phyloP scores from a whole-genome alignment of 352 stramenopile species.

The Thalassiosira mediterranea region DNA sequence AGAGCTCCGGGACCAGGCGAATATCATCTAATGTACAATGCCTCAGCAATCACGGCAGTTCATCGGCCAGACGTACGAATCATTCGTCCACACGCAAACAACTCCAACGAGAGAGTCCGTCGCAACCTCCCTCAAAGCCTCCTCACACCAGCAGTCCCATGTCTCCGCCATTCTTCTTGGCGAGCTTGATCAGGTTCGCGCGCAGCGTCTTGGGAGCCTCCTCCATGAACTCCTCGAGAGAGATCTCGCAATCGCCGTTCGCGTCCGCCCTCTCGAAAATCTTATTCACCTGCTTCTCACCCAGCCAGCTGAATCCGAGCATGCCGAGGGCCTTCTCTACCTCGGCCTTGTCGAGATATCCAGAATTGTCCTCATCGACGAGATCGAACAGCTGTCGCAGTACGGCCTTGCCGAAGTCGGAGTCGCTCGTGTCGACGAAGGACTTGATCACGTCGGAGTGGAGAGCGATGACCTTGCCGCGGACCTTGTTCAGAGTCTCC shows the following conservation, averaged over 20 bases:
- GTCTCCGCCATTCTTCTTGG: slow-evolving; percentile 81
- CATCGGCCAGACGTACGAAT: too few relatives aligned
- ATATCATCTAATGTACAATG: too few relatives aligned
- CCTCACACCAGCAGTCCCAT: slow-evolving; percentile 76
- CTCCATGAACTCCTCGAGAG: slow-evolving; percentile 69
- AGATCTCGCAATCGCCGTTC: slow-evolving; percentile 65
- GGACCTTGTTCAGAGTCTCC: slow-evolving; percentile 71
- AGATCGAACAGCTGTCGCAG: slow-evolving; percentile 62
- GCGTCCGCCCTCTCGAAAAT: slow-evolving; percentile 73
- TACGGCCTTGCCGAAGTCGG: slow-evolving; percentile 58
- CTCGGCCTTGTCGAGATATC: slow-evolving; percentile 65
- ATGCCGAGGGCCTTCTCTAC: slow-evolving; percentile 45
- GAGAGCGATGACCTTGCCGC: slow-evolving; percentile 68
- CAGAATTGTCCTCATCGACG: slow-evolving; percentile 61
- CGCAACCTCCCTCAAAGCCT: too few relatives aligned
- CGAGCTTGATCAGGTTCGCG: slow-evolving; percentile 80
- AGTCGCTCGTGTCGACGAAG: slow-evolving; percentile 73
- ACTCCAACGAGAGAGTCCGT: too few relatives aligned
- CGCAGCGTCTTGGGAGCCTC: slow-evolving; percentile 74
- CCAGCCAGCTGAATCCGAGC: slow-evolving; percentile 67
- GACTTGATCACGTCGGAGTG: slow-evolving; percentile 75
- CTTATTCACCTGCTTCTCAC: slow-evolving; percentile 69
- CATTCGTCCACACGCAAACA: too few relatives aligned
- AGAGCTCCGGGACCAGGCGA: too few relatives aligned
- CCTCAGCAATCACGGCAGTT: too few relatives aligned